These are phyloP conservation scores for Puccinia triticina DNA, from an alignment of 1,284 basidiomycete species.

Conservation along the genomic window DNA sequence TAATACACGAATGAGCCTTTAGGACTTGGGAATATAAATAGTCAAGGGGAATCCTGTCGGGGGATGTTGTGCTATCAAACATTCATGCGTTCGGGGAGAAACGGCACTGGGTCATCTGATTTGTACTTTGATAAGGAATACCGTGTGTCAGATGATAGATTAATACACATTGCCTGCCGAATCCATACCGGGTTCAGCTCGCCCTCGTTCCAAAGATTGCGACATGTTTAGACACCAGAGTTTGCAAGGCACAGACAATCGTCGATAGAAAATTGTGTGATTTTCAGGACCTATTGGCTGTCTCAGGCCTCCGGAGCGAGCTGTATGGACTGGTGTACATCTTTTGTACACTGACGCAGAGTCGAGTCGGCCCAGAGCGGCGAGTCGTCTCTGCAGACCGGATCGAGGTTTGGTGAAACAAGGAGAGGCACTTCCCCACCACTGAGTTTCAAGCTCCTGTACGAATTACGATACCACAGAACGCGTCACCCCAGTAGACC, in stretches of 20 bases:
- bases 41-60: neutral
- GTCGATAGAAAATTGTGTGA: too few relatives aligned
- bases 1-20: neutral
- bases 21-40: neutral
- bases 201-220: too few relatives aligned
- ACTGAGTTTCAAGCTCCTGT: neutral
- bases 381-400: neutral
- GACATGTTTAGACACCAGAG: too few relatives aligned
- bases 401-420: neutral
- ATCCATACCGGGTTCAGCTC: too few relatives aligned
- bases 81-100: neutral
- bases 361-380: neutral
- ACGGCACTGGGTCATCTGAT: neutral
- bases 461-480: too few relatives aligned
- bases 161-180: too few relatives aligned
- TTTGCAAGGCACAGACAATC: too few relatives aligned
- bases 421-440: neutral
- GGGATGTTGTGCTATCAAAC: neutral
- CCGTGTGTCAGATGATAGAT: too few relatives aligned
- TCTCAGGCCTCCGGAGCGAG: neutral
- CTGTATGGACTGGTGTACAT: neutral
- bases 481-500: too few relatives aligned
- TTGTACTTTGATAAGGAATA: neutral
- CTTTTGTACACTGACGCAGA: neutral
- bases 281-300: neutral